Base-by-base conservation (phyloP, 2,329 filamentous ascomycete genomes). In the Xylariaceae sp. region DNA sequence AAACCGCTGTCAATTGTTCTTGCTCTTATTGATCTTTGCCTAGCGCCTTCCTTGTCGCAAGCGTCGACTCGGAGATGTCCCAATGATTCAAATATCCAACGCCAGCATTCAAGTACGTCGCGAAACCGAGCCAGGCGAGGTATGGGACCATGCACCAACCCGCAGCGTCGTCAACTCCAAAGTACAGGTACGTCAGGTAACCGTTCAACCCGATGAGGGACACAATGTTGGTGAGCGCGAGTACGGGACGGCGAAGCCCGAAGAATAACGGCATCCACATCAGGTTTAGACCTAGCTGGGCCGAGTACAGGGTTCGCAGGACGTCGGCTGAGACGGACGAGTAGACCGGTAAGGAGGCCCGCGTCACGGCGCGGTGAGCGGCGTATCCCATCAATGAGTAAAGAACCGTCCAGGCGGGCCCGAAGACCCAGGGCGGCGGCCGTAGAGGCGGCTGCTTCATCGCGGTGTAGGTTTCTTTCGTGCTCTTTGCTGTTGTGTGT, bases 201-300 rank as follows among this genome's bases (percentile, higher is more conserved):
- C 82, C 84, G 44, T 91, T 90, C 26, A 88, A 78, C 7, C 89
- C 91, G 0, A 88, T 79, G 7, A 97, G 79, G 0, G 87, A 82
- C 24, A 90, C 75, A 47, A 96, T 88, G 71, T 97, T 91, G 24
- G 82, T 82, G 6, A 91, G 86, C 3, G 93, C 92, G 69, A 86
- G 84, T 49, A 88, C 80, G 1, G 92, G 92, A 14, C 85, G 84
- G 63, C 88, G 87, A 47, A 88, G 71, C n/a, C 84, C 82, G 71
- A 96, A 97, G 82, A 97, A 97, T 9, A 97, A 82, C 11, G 94
- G 94, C 84, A 92, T 97, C 91, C 91, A 98, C 51, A 88, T 74
- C 26, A 96, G 79, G 73, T 97, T 97, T 48, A 97, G 80, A 9
- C 83, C 90, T 6, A 97, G 86, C 76, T 97, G 93, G 58, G 92